A percentile compares a stretch with the other conserved stretches of the same genome.
Conservation (phyloP, 2,329 filamentous ascomycete species). For the Diaporthe sp. region DNA sequence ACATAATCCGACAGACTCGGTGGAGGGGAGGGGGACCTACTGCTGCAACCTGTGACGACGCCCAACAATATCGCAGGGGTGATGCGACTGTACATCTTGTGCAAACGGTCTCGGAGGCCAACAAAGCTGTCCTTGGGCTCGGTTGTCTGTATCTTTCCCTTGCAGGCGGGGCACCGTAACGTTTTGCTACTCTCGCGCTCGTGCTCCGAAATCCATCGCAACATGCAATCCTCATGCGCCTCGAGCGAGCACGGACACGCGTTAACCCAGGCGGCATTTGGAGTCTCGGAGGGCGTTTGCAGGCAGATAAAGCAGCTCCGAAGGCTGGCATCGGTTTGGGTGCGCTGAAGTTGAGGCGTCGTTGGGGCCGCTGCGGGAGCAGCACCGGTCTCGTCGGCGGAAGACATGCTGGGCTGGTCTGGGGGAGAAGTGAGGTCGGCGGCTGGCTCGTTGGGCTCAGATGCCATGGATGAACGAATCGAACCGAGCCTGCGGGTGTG, state of each 20-base stretch:
- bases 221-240: constrained; percentile 89
- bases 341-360: constrained; percentile 30
- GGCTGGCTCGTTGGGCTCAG: constrained; percentile 16
- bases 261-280: constrained; percentile 77
- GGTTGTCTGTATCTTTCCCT: constrained; percentile 80
- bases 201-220: constrained; percentile 94
- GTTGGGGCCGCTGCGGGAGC: background rate
- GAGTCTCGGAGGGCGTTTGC: constrained; percentile 65
- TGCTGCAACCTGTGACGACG: constrained; percentile 64
- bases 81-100: constrained; percentile 65
- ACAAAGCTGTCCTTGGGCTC: constrained; percentile 82
- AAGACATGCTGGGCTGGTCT: constrained; percentile 1
- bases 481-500: background rate
- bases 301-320: constrained; percentile 75
- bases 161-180: constrained; percentile 91
- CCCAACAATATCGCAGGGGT: constrained; percentile 75
- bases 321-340: constrained; percentile 41
- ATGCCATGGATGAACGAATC: constrained; percentile 16
- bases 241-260: constrained; percentile 92
- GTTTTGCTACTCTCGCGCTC: constrained; percentile 75
- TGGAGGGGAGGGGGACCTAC: background rate
- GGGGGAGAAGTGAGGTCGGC: constrained; percentile 10
- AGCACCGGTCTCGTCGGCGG: constrained; percentile 7
- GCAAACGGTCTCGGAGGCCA: constrained; percentile 70
- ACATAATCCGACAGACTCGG: background rate